Conservation (phyloP, 257 asterid genomes). For the Rhazya stricta region DNA sequence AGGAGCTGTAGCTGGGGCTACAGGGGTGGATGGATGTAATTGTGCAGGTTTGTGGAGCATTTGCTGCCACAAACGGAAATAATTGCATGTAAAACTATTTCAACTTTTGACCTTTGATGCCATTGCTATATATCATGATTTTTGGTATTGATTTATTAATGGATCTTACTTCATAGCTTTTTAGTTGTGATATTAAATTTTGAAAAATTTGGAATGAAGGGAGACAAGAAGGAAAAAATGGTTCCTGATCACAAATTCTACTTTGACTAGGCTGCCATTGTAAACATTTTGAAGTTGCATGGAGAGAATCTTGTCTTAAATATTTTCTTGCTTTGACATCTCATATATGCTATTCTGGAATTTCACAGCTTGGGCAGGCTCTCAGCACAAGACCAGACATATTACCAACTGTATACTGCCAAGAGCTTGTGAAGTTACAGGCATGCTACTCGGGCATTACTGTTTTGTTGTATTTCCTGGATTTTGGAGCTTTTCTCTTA, state of each 20-base stretch:
- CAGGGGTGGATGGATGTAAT: not conserved
- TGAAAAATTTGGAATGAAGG: not conserved
- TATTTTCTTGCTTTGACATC: not conserved
- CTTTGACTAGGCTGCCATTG: not conserved
- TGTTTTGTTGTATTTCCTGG: not conserved
- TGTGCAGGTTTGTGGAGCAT: not conserved
- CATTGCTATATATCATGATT: not conserved
- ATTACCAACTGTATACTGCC: slow-evolving; percentile 83
- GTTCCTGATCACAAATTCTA: not conserved
- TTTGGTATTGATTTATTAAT: not conserved
- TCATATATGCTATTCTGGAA: slow-evolving; percentile 9
- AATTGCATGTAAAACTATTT: not conserved
- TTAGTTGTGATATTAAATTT: not conserved
- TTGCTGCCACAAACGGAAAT: not conserved
- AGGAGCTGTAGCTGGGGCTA: not conserved
- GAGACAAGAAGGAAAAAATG: not conserved
- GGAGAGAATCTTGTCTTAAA: not conserved
- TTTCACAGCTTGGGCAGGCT: slow-evolving; percentile 90
- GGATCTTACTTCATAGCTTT: not conserved
- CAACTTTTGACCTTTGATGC: not conserved
- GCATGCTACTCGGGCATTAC: slow-evolving; percentile 33
- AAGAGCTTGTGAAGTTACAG: slow-evolving; percentile 91
- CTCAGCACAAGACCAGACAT: slow-evolving; percentile 96
- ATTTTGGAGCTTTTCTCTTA: not conserved
- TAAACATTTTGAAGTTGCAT: not conserved